These are phyloP conservation scores for Cercophora samala DNA, from an alignment of 495 filamentous ascomycete species.

Conservation along the genomic window DNA sequence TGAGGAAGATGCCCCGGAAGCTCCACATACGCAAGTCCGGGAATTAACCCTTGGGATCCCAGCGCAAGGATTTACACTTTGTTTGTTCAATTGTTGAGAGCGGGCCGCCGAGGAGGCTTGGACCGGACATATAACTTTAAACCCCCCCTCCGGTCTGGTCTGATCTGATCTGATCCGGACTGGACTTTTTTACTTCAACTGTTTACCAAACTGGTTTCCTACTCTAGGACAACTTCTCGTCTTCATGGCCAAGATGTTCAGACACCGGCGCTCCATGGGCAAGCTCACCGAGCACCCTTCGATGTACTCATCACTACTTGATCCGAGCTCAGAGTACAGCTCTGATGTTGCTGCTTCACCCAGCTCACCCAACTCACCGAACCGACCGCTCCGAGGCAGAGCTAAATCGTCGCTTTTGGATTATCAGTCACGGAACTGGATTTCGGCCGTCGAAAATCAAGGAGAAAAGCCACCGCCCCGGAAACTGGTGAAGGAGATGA, in stretches of 20 bases:
- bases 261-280: constrained; percentile 10
- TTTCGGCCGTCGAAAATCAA: constrained; percentile 23
- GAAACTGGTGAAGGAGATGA: constrained; percentile 33
- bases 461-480: constrained; percentile 28
- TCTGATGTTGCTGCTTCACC: background rate
- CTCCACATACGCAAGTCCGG: background rate
- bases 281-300: constrained; percentile 17
- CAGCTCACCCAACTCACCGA: background rate
- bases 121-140: background rate
- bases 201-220: background rate
- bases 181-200: background rate
- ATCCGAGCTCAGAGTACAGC: constrained; percentile 17
- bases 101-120: background rate
- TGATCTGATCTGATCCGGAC: background rate
- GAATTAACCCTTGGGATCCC: background rate
- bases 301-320: constrained; percentile 32
- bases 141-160: background rate
- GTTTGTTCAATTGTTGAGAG: background rate
- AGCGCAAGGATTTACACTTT: background rate
- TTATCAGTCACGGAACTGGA: constrained; percentile 22
- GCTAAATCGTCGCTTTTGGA: constrained; percentile 9
- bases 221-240: background rate
- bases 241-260: constrained; percentile 27
- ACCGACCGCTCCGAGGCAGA: constrained; percentile 6
- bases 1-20: background rate